Evolutionary conservation across 768 basidiomycete species (phyloP).

Genomic region (Daedaleopsis nitida): DNA sequence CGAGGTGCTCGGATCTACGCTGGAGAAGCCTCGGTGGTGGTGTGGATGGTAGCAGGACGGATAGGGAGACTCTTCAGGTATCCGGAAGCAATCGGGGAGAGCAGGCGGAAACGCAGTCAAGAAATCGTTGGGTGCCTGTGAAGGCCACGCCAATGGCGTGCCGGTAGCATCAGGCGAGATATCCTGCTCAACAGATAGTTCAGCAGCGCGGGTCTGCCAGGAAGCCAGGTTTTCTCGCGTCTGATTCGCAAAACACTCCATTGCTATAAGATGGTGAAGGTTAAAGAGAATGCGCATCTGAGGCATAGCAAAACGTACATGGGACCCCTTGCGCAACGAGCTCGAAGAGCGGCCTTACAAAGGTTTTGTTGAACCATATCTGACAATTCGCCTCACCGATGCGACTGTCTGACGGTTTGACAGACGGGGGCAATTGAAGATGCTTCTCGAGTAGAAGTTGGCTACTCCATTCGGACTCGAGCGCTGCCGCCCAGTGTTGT

Average conservation of each 20-base stretch:
- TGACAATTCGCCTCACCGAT: conserved; percentile 79
- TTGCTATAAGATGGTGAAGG: conserved; percentile 44
- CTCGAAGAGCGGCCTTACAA: conserved; percentile 83
- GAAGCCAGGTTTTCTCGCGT: conserved; percentile 68
- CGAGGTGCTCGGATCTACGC: conserved; percentile 21
- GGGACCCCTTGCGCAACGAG: conserved; percentile 73
- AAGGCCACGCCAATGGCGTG: conserved; percentile 27
- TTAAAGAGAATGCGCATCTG: background rate
- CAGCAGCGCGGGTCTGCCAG: conserved; percentile 61
- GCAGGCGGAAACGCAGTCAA: conserved; percentile 59
- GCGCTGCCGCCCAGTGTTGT: conserved; percentile 87
- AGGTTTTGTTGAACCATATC: conserved; percentile 84
- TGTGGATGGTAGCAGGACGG: conserved; percentile 23
- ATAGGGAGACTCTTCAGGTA: conserved; percentile 24
- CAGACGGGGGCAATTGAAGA: conserved; percentile 65
- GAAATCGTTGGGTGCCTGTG: conserved; percentile 44
- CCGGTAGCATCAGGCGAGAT: background rate
- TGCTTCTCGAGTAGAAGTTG: conserved; percentile 87
- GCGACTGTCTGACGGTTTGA: conserved; percentile 49
- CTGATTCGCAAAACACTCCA: conserved; percentile 64
- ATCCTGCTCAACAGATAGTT: conserved; percentile 35
- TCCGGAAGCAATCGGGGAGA: conserved; percentile 44
- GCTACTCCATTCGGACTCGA: conserved; percentile 88
- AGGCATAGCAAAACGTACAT: conserved; percentile 44
- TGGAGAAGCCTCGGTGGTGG: conserved; percentile 14